Evolutionary conservation across 2,329 filamentous ascomycete species (phyloP).

Genomic region (Tolypocladium ophioglossoides): DNA sequence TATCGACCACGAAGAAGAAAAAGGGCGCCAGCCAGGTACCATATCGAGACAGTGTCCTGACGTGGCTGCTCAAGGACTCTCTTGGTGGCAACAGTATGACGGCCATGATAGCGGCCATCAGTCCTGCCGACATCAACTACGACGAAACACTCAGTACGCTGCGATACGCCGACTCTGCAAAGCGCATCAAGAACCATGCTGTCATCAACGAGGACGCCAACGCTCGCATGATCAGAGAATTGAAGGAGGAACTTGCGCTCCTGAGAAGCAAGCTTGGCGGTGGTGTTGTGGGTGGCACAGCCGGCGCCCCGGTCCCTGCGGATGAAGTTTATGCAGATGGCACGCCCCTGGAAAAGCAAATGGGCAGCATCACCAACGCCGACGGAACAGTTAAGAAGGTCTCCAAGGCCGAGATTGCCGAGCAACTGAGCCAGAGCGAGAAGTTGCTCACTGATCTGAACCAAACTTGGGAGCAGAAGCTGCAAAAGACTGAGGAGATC

Average conservation of each 20-base stretch:
- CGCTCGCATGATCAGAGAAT: conserved; percentile 93
- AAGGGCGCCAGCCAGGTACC: conserved; percentile 69
- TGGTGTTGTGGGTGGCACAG: conserved; percentile 32
- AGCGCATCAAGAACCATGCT: conserved; percentile 99
- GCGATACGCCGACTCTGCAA: conserved; percentile 93
- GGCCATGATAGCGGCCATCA: conserved; percentile 98
- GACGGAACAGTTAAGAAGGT: conserved; percentile 90
- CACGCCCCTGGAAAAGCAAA: conserved; percentile 88
- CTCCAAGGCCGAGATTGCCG: conserved; percentile 94
- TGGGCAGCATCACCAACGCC: conserved; percentile 81
- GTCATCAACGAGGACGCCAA: conserved; percentile 99
- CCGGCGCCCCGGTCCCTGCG: conserved; percentile 39
- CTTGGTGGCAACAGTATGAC: conserved; percentile 98
- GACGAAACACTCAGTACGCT: conserved; percentile 94
- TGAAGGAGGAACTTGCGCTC: conserved; percentile 87
- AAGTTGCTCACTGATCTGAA: conserved; percentile 94
- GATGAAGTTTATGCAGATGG: conserved; percentile 87
- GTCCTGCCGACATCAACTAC: conserved; percentile 97
- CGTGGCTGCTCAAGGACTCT: conserved; percentile 95
- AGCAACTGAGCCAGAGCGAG: conserved; percentile 91
- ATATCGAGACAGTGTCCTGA: conserved; percentile 92
- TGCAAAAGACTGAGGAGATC: conserved; percentile 89
- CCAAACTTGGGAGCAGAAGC: conserved; percentile 97
- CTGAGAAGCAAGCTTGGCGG: conserved; percentile 76
- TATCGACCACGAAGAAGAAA: conserved; percentile 78